phyloP scores from a whole-genome alignment of 2,329 filamentous ascomycete species.

The Fusarium chuoi region DNA sequence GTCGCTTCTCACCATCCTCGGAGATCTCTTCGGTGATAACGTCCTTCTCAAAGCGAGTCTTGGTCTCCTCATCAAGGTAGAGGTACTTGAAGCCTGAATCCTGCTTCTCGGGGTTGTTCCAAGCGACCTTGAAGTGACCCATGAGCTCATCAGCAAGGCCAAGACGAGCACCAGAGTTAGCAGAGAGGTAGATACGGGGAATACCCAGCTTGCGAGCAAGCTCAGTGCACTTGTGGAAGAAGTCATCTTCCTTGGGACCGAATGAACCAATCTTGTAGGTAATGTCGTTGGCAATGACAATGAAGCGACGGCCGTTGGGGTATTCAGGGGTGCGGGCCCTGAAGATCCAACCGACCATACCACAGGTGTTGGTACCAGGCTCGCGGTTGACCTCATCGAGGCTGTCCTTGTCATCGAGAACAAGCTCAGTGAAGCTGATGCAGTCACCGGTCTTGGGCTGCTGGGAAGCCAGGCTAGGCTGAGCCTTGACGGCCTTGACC shows the following conservation, averaged over 20 bases:
- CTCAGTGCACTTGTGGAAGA: slow-evolving; percentile 99
- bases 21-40: slow-evolving; percentile 83
- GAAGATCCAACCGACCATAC: slow-evolving; percentile 99
- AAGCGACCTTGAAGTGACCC: slow-evolving; percentile 95
- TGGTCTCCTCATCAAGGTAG: slow-evolving; percentile 87
- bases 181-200: slow-evolving; percentile 96
- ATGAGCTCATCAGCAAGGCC: slow-evolving; percentile 97
- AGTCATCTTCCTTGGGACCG: slow-evolving; percentile 94
- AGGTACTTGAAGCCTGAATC: slow-evolving; percentile 96
- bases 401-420: slow-evolving; percentile 93
- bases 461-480: slow-evolving; percentile 79
- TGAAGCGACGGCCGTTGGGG: slow-evolving; percentile 88
- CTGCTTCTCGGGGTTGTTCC: slow-evolving; percentile 85
- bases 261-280: slow-evolving; percentile 99
- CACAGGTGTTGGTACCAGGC: slow-evolving; percentile 92
- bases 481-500: slow-evolving; percentile 78
- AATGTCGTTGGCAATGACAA: slow-evolving; percentile 98
- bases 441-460: slow-evolving; percentile 89
- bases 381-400: slow-evolving; percentile 93
- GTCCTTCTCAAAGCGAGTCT: slow-evolving; percentile 83
- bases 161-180: slow-evolving; percentile 97
- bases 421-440: slow-evolving; percentile 92
- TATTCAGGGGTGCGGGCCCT: slow-evolving; percentile 96
- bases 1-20: slow-evolving; percentile 87
- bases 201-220: slow-evolving; percentile 93